phyloP scores from a whole-genome alignment of 2,329 filamentous ascomycete genomes.

The Volutella citrinella region DNA sequence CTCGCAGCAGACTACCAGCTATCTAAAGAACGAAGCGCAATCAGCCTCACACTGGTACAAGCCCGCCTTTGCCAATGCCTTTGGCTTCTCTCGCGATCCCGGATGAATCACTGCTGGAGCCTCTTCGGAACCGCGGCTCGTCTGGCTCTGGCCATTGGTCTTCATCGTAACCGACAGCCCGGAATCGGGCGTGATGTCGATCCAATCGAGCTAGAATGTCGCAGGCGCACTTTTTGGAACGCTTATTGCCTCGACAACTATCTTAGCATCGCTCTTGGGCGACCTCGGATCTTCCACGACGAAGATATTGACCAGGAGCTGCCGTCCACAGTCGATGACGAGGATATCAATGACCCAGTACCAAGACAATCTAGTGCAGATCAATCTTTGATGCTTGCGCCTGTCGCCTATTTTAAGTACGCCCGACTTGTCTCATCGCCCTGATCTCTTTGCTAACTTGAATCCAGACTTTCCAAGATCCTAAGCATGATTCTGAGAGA shows the following conservation, averaged over 20 bases:
- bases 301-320: constrained; percentile 24
- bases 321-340: constrained; percentile 20
- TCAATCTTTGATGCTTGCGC: constrained; percentile 30
- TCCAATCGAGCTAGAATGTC: constrained; percentile 18
- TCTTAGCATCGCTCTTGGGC: constrained; percentile 19
- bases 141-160: constrained; percentile 35
- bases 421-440: too few species aligned
- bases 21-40: constrained; percentile 35
- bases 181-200: constrained; percentile 11
- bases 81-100: constrained; percentile 42
- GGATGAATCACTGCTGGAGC: constrained; percentile 47
- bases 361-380: constrained; percentile 6
- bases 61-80: constrained; percentile 40
- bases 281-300: constrained; percentile 22
- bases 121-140: constrained; percentile 42
- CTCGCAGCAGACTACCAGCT: constrained; percentile 35
- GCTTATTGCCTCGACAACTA: constrained; percentile 23
- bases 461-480: constrained; percentile 33
- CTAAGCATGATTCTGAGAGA: constrained; percentile 32
- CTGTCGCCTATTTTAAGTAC: constrained; percentile 35
- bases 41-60: constrained; percentile 38
- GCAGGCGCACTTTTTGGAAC: constrained; percentile 23
- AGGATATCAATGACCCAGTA: constrained; percentile 11
- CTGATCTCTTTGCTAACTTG: too few species aligned
- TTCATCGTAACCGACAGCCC: constrained; percentile 16